Evolutionary conservation across 129 eudicot genomes (phyloP).

Genomic region (Centella asiatica): DNA sequence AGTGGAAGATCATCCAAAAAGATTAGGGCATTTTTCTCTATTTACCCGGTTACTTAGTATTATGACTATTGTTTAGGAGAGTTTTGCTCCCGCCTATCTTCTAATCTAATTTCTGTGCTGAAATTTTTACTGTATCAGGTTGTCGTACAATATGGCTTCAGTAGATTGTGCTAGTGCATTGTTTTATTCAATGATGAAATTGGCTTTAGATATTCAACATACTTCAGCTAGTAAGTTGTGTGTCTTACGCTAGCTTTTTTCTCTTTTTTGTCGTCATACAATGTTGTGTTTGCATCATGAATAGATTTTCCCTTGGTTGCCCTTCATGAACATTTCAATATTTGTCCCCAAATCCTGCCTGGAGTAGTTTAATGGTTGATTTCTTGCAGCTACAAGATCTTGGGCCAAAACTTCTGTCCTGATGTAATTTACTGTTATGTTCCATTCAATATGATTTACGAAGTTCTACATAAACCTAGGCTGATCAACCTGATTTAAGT

Average conservation of each 20-base stretch:
- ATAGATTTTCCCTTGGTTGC: too few species aligned
- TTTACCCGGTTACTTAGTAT: too few species aligned
- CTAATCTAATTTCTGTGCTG: not conserved
- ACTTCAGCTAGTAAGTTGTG: slow-evolving; percentile 38
- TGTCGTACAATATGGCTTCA: slow-evolving; percentile 64
- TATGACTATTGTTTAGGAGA: too few species aligned
- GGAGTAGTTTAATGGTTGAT: too few species aligned
- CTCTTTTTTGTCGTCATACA: not conserved
- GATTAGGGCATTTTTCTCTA: too few species aligned
- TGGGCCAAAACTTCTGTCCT: not conserved
- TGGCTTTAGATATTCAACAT: slow-evolving; percentile 51
- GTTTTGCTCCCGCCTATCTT: too few species aligned
- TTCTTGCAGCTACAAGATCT: too few species aligned
- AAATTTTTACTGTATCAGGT: slow-evolving; percentile 25
- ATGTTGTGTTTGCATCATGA: too few species aligned
- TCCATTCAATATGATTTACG: not conserved
- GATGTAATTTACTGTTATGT: not conserved
- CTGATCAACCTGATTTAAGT: too few species aligned
- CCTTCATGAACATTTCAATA: too few species aligned
- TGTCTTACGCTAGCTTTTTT: not conserved
- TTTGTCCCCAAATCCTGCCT: too few species aligned
- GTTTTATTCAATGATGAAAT: slow-evolving; percentile 75
- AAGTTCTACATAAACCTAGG: not conserved
- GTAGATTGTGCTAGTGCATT: slow-evolving; percentile 80
- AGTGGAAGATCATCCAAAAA: too few species aligned